Conservation (phyloP, 140 eudicot genomes). For the Erigeron philadelphicus region DNA sequence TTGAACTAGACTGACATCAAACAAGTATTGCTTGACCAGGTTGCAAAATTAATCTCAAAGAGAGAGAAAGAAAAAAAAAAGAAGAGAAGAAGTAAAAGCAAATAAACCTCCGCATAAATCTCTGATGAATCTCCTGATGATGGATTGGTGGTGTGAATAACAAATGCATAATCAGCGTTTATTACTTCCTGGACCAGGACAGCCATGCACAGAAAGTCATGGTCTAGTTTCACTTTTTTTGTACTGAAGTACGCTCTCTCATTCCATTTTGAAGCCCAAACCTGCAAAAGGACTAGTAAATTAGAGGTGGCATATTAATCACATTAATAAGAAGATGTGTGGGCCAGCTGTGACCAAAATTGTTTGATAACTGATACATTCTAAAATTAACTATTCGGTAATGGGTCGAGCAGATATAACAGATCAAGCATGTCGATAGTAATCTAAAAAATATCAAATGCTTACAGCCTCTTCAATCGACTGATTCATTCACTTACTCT, state of each 20-base stretch:
- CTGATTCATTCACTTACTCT: too few species aligned
- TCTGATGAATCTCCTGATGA: constrained; percentile 89
- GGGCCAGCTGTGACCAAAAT: too few species aligned
- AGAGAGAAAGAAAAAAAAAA: not conserved
- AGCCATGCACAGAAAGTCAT: constrained; percentile 92
- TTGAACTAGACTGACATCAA: not conserved
- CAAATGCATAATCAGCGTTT: constrained; percentile 96
- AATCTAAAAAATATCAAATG: too few species aligned
- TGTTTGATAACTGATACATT: too few species aligned
- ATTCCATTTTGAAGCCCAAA: constrained; percentile 99
- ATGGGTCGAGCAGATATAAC: not conserved
- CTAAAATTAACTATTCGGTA: not conserved
- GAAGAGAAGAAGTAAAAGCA: constrained; percentile 8
- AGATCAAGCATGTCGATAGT: not conserved
- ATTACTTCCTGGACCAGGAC: constrained; percentile 91
- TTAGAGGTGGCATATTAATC: not conserved
- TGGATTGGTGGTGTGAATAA: constrained; percentile 95
- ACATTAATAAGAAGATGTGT: not conserved
- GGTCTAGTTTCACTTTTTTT: constrained; percentile 79
- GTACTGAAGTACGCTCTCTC: constrained; percentile 98
- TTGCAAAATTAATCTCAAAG: not conserved
- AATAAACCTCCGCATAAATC: constrained; percentile 86
- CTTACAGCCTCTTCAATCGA: too few species aligned
- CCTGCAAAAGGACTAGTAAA: constrained; percentile 37
- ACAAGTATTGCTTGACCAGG: not conserved